Evolutionary conservation across 495 filamentous ascomycete species (phyloP).

Genomic region (Friedmanniomyces endolithicus): DNA sequence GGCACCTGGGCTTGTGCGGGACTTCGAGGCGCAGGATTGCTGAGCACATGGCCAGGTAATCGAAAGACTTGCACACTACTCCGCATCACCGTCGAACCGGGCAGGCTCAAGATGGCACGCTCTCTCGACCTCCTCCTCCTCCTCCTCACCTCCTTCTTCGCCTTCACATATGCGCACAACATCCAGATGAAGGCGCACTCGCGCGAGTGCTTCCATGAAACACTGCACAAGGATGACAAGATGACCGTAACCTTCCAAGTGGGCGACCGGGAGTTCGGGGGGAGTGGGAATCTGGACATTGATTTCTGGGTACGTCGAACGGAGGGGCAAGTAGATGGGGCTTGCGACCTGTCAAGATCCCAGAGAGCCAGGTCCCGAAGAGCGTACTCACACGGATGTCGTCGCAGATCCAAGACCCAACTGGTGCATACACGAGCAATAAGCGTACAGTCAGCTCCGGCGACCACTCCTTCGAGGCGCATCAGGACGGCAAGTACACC

Average conservation of each 20-base stretch:
- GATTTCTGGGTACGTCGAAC: slow-evolving; percentile 97
- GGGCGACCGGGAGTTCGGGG: slow-evolving; percentile 89
- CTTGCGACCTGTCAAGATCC: too few species aligned
- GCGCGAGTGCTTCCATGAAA: slow-evolving; percentile 94
- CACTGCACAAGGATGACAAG: slow-evolving; percentile 80
- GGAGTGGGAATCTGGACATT: slow-evolving; percentile 86
- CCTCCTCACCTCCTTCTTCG: slow-evolving; percentile 51
- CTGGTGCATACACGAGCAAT: slow-evolving; percentile 57
- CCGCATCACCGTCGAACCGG: too few species aligned
- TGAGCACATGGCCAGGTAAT: too few species aligned
- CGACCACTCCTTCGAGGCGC: slow-evolving; percentile 83
- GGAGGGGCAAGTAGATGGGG: too few species aligned
- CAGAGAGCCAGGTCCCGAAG: too few species aligned
- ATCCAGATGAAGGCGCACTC: slow-evolving; percentile 86
- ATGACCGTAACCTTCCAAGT: slow-evolving; percentile 99
- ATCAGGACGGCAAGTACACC: slow-evolving; percentile 71
- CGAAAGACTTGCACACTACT: neutral
- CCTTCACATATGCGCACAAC: slow-evolving; percentile 66
- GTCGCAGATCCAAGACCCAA: slow-evolving; percentile 70
- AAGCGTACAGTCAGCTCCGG: slow-evolving; percentile 72
- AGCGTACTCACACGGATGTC: neutral
- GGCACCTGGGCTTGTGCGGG: neutral
- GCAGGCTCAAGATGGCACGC: neutral
- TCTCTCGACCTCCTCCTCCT: slow-evolving; percentile 37
- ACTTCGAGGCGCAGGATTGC: neutral